These are phyloP conservation scores for Sicyos baderoa DNA, from an alignment of 306 rosid genomes.

Conservation along the genomic window DNA sequence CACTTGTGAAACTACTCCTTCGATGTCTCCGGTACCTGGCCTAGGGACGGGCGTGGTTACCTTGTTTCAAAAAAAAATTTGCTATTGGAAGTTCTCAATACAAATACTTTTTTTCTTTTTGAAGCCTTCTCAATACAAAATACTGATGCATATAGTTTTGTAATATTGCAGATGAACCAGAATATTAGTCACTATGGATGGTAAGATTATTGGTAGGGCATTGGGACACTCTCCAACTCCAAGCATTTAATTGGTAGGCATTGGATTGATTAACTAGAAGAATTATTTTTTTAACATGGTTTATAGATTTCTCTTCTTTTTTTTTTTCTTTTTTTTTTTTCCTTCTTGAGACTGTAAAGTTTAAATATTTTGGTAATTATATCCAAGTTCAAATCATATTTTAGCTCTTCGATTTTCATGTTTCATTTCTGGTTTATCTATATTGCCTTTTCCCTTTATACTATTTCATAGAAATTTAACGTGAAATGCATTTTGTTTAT, in stretches of 20 bases:
- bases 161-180: conserved; percentile 20
- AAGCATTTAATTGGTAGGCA: conserved; percentile 2
- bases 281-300: background rate
- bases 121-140: background rate
- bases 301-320: background rate
- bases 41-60: too few relatives aligned
- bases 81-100: too few relatives aligned
- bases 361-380: background rate
- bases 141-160: background rate
- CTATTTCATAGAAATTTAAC: background rate
- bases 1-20: too few relatives aligned
- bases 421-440: background rate
- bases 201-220: background rate
- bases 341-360: background rate
- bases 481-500: background rate
- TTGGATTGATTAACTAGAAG: background rate
- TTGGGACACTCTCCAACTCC: background rate
- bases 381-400: background rate
- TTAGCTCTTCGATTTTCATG: background rate
- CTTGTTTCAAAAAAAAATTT: too few relatives aligned
- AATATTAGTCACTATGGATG: conserved; percentile 9
- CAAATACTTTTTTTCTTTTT: too few relatives aligned
- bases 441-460: background rate
- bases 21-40: too few relatives aligned
- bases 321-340: background rate